phyloP scores from a whole-genome alignment of 208 protist species.

The Acanthamoeba sp. region DNA sequence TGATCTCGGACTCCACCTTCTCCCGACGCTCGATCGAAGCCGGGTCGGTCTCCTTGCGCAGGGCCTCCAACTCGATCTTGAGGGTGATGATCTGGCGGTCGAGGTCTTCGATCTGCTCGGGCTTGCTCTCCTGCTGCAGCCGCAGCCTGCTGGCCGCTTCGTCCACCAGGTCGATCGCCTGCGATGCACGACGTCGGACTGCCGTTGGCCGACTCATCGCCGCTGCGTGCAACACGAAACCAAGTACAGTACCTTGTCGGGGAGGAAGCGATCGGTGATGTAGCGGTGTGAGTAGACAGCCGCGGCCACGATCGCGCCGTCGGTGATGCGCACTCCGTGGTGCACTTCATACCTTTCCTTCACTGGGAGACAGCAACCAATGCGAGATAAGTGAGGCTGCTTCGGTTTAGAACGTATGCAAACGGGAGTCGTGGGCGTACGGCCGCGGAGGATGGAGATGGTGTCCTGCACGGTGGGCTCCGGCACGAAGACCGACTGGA shows the following conservation, averaged over 20 bases:
- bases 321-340: conserved; percentile 93
- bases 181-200: conserved; percentile 82
- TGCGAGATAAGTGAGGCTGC: too few relatives aligned
- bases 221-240: too few relatives aligned
- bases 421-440: not conserved
- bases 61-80: conserved; percentile 84
- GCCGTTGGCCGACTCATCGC: too few relatives aligned
- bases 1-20: conserved; percentile 74
- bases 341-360: conserved; percentile 90
- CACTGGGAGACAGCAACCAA: too few relatives aligned
- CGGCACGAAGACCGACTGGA: conserved; percentile 97
- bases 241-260: conserved; percentile 96
- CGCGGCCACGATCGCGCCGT: conserved; percentile 91
- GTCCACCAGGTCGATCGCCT: conserved; percentile 98
- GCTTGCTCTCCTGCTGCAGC: conserved; percentile 97
- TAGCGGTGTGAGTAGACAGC: conserved; percentile 92
- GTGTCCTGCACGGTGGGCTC: conserved; percentile 98
- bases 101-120: conserved; percentile 96
- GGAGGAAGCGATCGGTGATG: conserved; percentile 97
- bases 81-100: conserved; percentile 90
- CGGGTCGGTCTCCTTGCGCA: conserved; percentile 75
- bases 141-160: conserved; percentile 95
- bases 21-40: conserved; percentile 88
- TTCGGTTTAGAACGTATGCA: too few relatives aligned
- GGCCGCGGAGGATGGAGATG: conserved; percentile 96